Percentiles rank a stretch among this genome's conserved stretches.
Conservation (phyloP, 1,139 yeast genomes). For the Maudiozyma humilis region DNA sequence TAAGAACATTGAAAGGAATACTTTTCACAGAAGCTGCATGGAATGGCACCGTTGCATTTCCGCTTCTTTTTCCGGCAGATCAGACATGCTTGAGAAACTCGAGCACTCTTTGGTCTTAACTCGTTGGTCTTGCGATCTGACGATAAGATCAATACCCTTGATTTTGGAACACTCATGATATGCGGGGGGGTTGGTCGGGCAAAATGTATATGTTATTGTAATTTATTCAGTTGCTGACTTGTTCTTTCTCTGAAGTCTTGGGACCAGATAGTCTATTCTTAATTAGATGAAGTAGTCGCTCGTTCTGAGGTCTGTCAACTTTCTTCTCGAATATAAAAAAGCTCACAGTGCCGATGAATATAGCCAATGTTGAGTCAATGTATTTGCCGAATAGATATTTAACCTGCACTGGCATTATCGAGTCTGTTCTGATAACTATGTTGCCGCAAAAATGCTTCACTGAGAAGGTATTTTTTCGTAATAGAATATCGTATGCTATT, state of each 20-base stretch:
- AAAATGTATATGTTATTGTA: too few relatives aligned
- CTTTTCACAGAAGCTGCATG: constrained; percentile 81
- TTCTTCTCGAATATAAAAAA: constrained; percentile 10
- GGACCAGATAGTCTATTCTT: neutral
- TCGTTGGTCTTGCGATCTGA: constrained; percentile 22
- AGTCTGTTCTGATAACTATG: neutral
- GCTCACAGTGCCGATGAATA: constrained; percentile 11
- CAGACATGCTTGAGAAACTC: constrained; percentile 82
- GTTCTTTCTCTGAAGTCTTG: neutral
- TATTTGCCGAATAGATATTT: constrained; percentile 10
- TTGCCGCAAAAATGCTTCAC: neutral
- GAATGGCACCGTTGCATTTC: constrained; percentile 80
- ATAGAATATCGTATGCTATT: too few relatives aligned
- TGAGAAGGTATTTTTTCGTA: too few relatives aligned
- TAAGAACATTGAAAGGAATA: constrained; percentile 61
- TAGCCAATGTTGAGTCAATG: constrained; percentile 10
- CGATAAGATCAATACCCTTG: constrained; percentile 22
- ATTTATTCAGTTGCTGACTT: neutral
- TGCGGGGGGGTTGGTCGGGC: too few relatives aligned
- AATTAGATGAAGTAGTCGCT: constrained; percentile 5
- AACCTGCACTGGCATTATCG: constrained; percentile 7
- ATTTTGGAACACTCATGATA: constrained; percentile 6
- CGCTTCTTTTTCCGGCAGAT: constrained; percentile 72
- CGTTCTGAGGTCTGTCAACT: constrained; percentile 8
- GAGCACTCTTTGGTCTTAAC: constrained; percentile 42